A percentile compares a stretch with the other conserved stretches of the same genome.
phyloP scores from a whole-genome alignment of 1,139 yeast species.

The Scheffersomyces parashehatae region DNA sequence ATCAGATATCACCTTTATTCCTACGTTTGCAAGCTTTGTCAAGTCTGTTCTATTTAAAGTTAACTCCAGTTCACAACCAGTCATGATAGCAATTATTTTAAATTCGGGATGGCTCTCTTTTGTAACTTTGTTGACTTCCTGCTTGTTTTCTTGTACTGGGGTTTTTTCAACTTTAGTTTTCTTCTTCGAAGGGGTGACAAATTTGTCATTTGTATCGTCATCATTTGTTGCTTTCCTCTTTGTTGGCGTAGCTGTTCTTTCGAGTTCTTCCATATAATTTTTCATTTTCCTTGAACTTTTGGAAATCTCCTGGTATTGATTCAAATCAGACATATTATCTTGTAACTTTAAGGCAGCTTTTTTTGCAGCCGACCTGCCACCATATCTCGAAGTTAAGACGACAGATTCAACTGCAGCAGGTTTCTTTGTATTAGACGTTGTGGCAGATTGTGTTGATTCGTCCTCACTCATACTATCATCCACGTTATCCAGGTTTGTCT shows the following conservation, averaged over 20 bases:
- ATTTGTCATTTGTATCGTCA: conserved; percentile 2
- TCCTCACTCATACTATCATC: conserved; percentile 42
- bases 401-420: conserved; percentile 1
- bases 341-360: conserved; percentile 70
- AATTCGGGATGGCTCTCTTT: conserved; percentile 7
- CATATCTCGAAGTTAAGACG: conserved; percentile 9
- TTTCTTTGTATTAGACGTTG: not conserved
- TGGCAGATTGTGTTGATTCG: conserved; percentile 13
- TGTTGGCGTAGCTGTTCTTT: conserved; percentile 12
- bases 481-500: conserved; percentile 16
- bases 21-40: conserved; percentile 27
- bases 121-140: not conserved
- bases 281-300: conserved; percentile 44
- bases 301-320: conserved; percentile 52
- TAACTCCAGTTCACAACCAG: conserved; percentile 61
- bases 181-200: conserved; percentile 2
- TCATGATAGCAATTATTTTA: conserved; percentile 49
- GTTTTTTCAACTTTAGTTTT: conserved; percentile 1
- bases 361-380: conserved; percentile 57
- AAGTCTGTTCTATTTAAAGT: conserved; percentile 36
- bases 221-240: conserved; percentile 6
- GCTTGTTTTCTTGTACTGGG: not conserved
- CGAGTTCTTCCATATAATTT: conserved; percentile 36
- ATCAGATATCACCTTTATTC: conserved; percentile 43
- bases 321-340: conserved; percentile 65